Conservation (phyloP, 345 rosid genomes). For the Turritis glabra region DNA sequence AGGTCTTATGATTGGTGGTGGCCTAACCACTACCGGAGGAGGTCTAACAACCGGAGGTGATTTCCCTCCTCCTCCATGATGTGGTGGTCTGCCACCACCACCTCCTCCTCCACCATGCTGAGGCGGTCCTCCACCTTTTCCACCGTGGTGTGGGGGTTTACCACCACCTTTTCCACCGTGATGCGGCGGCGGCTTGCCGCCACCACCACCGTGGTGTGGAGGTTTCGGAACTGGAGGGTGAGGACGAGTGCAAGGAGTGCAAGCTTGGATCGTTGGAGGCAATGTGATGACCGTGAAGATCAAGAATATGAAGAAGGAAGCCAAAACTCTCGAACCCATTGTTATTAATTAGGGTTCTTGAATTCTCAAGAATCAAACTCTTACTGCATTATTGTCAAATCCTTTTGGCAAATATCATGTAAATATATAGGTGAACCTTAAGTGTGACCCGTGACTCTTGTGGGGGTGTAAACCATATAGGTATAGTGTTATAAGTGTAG, state of each 20-base stretch:
- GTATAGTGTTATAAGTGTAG: background rate
- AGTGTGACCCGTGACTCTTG: constrained; percentile 50
- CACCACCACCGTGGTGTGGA: constrained; percentile 54
- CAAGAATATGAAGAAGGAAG: constrained; percentile 51
- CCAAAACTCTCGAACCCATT: constrained; percentile 49
- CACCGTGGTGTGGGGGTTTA: constrained; percentile 39
- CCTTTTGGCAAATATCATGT: background rate
- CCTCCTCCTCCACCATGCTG: constrained; percentile 34
- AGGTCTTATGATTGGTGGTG: constrained; percentile 39
- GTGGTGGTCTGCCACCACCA: constrained; percentile 18
- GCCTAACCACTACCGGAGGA: constrained; percentile 44
- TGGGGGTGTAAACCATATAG: constrained; percentile 17
- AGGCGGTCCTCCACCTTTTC: constrained; percentile 27
- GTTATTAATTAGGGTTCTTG: constrained; percentile 5
- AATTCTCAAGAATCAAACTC: constrained; percentile 11
- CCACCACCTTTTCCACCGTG: constrained; percentile 51
- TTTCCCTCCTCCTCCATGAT: constrained; percentile 32
- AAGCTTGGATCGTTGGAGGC: constrained; percentile 59
- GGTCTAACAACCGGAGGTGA: constrained; percentile 48
- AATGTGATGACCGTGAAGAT: constrained; percentile 51
- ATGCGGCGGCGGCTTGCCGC: constrained; percentile 47
- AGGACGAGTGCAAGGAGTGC: constrained; percentile 55
- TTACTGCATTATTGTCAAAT: constrained; percentile 21
- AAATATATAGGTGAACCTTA: constrained; percentile 46
- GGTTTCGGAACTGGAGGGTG: constrained; percentile 51